Conservation (phyloP, 768 basidiomycete species). For the Hericium rajendrae region DNA sequence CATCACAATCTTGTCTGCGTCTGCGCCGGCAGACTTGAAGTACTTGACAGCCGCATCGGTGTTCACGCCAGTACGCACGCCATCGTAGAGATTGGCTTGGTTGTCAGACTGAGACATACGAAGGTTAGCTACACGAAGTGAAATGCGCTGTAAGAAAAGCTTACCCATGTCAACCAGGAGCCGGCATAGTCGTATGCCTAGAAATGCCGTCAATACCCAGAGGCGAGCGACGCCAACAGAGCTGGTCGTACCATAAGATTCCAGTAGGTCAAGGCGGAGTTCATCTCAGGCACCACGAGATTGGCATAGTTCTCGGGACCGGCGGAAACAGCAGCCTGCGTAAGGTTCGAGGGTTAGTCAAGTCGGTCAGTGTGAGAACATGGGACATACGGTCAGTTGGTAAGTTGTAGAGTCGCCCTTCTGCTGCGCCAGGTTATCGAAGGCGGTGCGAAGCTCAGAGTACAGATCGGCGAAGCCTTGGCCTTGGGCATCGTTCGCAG, state of each 20-base stretch:
- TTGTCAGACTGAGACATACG: slow-evolving; percentile 30
- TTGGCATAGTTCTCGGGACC: slow-evolving; percentile 50
- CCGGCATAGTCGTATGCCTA: slow-evolving; percentile 74
- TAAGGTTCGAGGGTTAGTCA: not conserved
- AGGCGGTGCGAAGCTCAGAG: slow-evolving; percentile 50
- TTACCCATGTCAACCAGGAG: slow-evolving; percentile 55
- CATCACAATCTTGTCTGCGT: slow-evolving; percentile 54
- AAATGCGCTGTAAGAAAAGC: not conserved
- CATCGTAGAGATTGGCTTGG: slow-evolving; percentile 63
- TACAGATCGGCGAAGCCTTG: slow-evolving; percentile 59
- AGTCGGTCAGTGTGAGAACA: not conserved
- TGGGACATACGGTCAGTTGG: slow-evolving; percentile 34
- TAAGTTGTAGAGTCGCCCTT: slow-evolving; percentile 60
- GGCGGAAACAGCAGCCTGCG: slow-evolving; percentile 49
- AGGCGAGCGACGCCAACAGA: not conserved
- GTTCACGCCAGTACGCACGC: slow-evolving; percentile 49
- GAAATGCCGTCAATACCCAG: not conserved
- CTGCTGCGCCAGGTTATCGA: slow-evolving; percentile 42
- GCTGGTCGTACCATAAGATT: slow-evolving; percentile 57
- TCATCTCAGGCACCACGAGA: slow-evolving; percentile 53
- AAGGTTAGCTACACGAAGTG: not conserved
- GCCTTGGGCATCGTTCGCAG: slow-evolving; percentile 45
- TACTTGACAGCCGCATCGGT: slow-evolving; percentile 58
- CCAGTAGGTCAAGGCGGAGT: slow-evolving; percentile 62
- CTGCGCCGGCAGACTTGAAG: slow-evolving; percentile 54